These are phyloP conservation scores for Hymenoscyphus fructigenus DNA, from an alignment of 2,329 filamentous ascomycete genomes.

Conservation along the genomic window DNA sequence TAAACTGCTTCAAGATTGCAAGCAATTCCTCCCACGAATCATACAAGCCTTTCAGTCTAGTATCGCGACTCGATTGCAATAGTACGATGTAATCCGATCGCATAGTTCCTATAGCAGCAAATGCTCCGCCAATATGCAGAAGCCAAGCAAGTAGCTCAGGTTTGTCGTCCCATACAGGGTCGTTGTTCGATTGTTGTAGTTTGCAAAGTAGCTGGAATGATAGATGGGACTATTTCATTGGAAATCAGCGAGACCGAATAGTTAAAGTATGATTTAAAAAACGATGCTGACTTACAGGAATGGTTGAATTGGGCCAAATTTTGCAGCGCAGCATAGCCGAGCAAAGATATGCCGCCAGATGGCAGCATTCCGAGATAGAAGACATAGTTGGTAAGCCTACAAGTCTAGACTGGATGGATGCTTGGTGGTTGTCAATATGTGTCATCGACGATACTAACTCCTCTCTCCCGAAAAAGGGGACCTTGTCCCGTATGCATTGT, in stretches of 20 bases:
- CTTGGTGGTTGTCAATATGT: constrained; percentile 42
- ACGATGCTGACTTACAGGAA: constrained; percentile 40
- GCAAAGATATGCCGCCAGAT: constrained; percentile 43
- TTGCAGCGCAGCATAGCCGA: constrained; percentile 43
- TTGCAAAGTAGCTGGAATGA: constrained; percentile 37
- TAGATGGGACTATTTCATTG: constrained; percentile 32
- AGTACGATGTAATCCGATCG: constrained; percentile 36
- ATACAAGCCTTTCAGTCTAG: constrained; percentile 25
- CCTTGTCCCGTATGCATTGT: constrained; percentile 40
- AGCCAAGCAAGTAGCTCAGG: constrained; percentile 41
- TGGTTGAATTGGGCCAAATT: constrained; percentile 40
- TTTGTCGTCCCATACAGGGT: constrained; percentile 37
- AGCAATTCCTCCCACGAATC: constrained; percentile 38
- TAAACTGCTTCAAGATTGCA: constrained; percentile 38
- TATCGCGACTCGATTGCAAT: constrained; percentile 24
- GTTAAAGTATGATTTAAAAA: neutral
- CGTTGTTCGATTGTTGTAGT: constrained; percentile 34
- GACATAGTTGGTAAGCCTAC: constrained; percentile 28
- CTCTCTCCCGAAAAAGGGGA: constrained; percentile 13
- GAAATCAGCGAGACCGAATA: constrained; percentile 16
- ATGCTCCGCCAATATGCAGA: constrained; percentile 41
- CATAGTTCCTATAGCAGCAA: constrained; percentile 35
- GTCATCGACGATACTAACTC: constrained; percentile 23
- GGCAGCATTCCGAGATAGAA: constrained; percentile 37
- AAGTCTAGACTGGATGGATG: constrained; percentile 44